Conservation (phyloP, 352 stramenopile genomes). For the Globisporangium carolinianum region DNA sequence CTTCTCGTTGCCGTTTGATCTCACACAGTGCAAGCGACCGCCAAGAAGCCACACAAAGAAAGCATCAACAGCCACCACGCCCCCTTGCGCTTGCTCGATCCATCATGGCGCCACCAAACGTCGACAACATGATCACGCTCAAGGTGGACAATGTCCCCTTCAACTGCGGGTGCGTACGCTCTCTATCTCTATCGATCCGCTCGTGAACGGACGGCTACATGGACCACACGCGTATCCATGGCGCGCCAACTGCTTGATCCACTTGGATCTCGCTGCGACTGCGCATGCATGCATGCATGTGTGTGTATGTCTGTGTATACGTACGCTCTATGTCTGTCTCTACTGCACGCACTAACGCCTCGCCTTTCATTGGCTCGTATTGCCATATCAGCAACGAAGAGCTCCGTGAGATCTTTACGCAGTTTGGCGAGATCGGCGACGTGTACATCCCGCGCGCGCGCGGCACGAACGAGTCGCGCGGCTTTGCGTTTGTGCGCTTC, state of each 20-base stretch:
- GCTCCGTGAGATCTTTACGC: slow-evolving; percentile 59
- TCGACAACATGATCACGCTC: slow-evolving; percentile 81
- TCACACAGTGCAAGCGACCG: neutral
- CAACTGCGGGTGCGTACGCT: slow-evolving; percentile 45
- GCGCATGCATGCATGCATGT: slow-evolving; percentile 1
- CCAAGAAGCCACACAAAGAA: neutral
- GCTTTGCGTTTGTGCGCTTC: slow-evolving; percentile 87
- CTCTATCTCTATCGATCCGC: neutral
- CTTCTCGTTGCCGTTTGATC: neutral
- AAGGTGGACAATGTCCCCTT: slow-evolving; percentile 88
- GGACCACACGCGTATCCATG: too few relatives aligned
- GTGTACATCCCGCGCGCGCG: slow-evolving; percentile 79
- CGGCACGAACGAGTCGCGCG: slow-evolving; percentile 67
- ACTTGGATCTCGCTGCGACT: neutral
- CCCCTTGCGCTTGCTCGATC: too few relatives aligned
- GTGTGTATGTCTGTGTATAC: neutral
- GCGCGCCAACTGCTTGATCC: neutral
- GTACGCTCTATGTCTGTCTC: neutral
- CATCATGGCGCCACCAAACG: slow-evolving; percentile 61
- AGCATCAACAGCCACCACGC: neutral
- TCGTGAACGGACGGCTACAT: too few relatives aligned
- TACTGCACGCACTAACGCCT: neutral
- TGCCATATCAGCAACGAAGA: slow-evolving; percentile 27
- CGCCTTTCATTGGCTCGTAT: neutral
- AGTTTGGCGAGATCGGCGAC: slow-evolving; percentile 74